Evolutionary conservation across 2,329 filamentous ascomycete genomes (phyloP).

Genomic region (Macrophomina phaseolina): DNA sequence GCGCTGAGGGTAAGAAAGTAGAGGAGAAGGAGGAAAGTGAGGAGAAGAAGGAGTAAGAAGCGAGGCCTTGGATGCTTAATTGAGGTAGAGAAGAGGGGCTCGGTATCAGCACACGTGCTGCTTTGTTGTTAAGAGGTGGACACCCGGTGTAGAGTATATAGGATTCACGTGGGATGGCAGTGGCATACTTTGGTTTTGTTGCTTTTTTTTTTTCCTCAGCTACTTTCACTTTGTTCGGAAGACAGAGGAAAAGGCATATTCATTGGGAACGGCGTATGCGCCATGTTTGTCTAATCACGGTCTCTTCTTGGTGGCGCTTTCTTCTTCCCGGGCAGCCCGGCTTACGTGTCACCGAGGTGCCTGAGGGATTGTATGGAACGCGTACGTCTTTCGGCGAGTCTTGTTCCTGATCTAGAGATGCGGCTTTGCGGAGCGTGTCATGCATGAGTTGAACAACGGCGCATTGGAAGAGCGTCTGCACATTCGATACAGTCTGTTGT

Average conservation of each 20-base stretch:
- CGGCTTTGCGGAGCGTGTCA: constrained; percentile 11
- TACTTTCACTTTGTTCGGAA: neutral
- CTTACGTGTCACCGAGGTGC: constrained; percentile 10
- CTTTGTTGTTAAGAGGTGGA: neutral
- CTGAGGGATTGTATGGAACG: neutral
- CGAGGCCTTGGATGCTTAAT: neutral
- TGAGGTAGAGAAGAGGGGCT: neutral
- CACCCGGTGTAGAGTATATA: constrained; percentile 10
- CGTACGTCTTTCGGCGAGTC: constrained; percentile 2
- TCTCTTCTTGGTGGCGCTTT: neutral
- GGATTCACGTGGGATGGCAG: neutral
- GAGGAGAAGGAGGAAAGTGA: neutral
- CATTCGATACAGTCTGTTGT: too few relatives aligned
- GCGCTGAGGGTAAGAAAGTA: neutral
- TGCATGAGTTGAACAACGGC: neutral
- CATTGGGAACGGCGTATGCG: neutral
- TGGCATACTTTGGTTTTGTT: neutral
- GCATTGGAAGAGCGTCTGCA: too few relatives aligned
- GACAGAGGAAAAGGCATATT: constrained; percentile 6
- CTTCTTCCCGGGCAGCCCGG: neutral
- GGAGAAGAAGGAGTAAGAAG: neutral
- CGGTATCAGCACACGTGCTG: neutral
- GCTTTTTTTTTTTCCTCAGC: neutral
- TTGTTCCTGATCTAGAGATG: constrained; percentile 11
- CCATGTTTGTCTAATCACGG: neutral